These are phyloP conservation scores for Leptographium galeiforme DNA, from an alignment of 2,329 filamentous ascomycete genomes.

Conservation along the genomic window DNA sequence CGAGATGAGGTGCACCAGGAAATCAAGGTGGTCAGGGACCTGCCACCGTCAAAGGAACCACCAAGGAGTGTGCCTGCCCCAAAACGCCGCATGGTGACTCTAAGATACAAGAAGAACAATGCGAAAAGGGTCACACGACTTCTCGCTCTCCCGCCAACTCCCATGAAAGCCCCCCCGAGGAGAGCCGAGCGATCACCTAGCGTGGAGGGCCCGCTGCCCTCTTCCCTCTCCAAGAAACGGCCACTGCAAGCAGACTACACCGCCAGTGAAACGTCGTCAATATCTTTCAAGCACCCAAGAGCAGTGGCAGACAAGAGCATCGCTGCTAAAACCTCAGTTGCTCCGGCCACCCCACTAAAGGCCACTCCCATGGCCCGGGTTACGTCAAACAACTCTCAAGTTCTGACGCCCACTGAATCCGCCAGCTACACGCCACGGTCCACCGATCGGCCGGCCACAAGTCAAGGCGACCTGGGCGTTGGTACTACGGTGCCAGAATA, in stretches of 20 bases:
- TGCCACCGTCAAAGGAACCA: neutral
- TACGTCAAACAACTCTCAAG: slow-evolving; percentile 38
- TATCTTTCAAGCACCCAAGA: slow-evolving; percentile 19
- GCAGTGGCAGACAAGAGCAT: slow-evolving; percentile 26
- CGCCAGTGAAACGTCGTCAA: slow-evolving; percentile 12
- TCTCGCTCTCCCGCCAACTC: slow-evolving; percentile 29
- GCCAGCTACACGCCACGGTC: slow-evolving; percentile 27
- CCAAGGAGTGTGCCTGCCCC: neutral
- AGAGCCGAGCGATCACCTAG: slow-evolving; percentile 26
- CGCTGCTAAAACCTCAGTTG: slow-evolving; percentile 15
- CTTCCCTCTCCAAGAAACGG: slow-evolving; percentile 33
- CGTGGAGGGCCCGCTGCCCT: slow-evolving; percentile 25
- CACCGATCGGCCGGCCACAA: slow-evolving; percentile 23
- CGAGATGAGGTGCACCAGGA: neutral
- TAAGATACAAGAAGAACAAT: slow-evolving; percentile 35
- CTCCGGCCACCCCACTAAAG: slow-evolving; percentile 38
- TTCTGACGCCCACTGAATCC: slow-evolving; percentile 34
- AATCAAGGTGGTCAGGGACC: neutral
- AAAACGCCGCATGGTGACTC: slow-evolving; percentile 24
- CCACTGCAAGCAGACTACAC: slow-evolving; percentile 23
- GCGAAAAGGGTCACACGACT: slow-evolving; percentile 32
- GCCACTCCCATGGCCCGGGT: slow-evolving; percentile 38
- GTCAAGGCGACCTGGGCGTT: slow-evolving; percentile 17
- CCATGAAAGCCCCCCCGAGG: slow-evolving; percentile 22
- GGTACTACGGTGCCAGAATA: slow-evolving; percentile 16